These are phyloP conservation scores for Neoboletus magnificus DNA, from an alignment of 768 basidiomycete species.

Conservation along the genomic window DNA sequence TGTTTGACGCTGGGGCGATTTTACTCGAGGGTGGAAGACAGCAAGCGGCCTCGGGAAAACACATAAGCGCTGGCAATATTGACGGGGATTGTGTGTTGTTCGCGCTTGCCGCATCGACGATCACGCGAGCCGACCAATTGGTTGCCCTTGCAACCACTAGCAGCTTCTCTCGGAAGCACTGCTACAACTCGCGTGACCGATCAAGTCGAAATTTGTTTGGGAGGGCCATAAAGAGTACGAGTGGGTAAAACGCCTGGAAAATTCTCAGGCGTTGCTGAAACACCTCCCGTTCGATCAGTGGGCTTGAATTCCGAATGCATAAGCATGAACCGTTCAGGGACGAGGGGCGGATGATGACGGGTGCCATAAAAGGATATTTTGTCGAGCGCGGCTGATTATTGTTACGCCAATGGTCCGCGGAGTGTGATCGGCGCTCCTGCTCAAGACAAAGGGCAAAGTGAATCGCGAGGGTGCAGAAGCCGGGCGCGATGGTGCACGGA, in stretches of 20 bases:
- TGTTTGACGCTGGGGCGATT: background rate
- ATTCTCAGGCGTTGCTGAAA: constrained; percentile 17
- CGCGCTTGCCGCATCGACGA: background rate
- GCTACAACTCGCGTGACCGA: background rate
- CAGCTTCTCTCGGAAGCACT: background rate
- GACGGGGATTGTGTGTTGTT: background rate
- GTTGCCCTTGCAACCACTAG: background rate
- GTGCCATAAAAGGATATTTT: constrained; percentile 9
- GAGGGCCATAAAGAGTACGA: background rate
- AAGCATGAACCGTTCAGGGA: constrained; percentile 26
- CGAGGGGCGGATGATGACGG: constrained; percentile 13
- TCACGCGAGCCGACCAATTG: constrained; percentile 5
- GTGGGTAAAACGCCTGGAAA: background rate
- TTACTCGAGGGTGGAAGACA: background rate
- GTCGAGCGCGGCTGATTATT: constrained; percentile 10
- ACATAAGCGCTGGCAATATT: constrained; percentile 1
- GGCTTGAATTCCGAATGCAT: background rate
- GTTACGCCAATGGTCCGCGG: constrained; percentile 20
- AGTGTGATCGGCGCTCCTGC: background rate
- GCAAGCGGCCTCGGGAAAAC: background rate
- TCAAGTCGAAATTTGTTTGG: background rate
- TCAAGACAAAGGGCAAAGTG: background rate
- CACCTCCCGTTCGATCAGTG: background rate
- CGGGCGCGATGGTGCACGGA: background rate
- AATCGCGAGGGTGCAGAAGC: constrained; percentile 9